phyloP scores from a whole-genome alignment of 2,329 filamentous ascomycete species.

The Shiraia bambusicola region DNA sequence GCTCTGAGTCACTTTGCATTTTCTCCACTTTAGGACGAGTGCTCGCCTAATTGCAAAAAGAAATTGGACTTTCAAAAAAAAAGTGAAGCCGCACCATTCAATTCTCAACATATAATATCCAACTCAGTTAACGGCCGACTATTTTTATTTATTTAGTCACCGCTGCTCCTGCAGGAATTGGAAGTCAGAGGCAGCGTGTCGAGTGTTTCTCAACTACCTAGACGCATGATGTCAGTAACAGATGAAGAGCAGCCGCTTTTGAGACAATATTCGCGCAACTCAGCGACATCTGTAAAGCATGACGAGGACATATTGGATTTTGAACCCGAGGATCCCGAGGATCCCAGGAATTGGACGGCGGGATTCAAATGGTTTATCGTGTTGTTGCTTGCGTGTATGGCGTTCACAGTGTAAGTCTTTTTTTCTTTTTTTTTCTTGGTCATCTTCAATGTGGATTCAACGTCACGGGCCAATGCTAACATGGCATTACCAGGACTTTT shows the following conservation, averaged over 20 bases:
- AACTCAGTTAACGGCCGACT: too few relatives aligned
- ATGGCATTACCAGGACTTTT: slow-evolving; percentile 35
- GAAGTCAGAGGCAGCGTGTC: too few relatives aligned
- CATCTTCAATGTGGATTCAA: neutral
- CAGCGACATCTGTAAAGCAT: slow-evolving; percentile 17
- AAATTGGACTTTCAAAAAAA: too few relatives aligned
- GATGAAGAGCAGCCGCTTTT: slow-evolving; percentile 38
- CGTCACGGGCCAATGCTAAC: slow-evolving; percentile 9
- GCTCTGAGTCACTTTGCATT: too few relatives aligned
- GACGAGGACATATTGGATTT: slow-evolving; percentile 31
- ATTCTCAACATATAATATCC: too few relatives aligned
- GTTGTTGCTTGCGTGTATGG: slow-evolving; percentile 35
- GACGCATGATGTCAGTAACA: slow-evolving; percentile 16
- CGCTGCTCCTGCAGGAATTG: too few relatives aligned
- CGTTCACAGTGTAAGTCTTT: slow-evolving; percentile 37
- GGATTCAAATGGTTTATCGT: slow-evolving; percentile 39
- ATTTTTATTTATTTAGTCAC: too few relatives aligned
- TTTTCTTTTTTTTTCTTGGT: neutral
- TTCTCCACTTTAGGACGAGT: too few relatives aligned
- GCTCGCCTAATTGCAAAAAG: too few relatives aligned
- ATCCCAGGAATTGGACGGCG: slow-evolving; percentile 35
- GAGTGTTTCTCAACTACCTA: neutral
- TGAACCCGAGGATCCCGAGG: slow-evolving; percentile 30
- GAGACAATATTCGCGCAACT: slow-evolving; percentile 20
- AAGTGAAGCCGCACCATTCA: too few relatives aligned